phyloP scores from a whole-genome alignment of 441 rosid genomes.

The Erodium chrysanthum region DNA sequence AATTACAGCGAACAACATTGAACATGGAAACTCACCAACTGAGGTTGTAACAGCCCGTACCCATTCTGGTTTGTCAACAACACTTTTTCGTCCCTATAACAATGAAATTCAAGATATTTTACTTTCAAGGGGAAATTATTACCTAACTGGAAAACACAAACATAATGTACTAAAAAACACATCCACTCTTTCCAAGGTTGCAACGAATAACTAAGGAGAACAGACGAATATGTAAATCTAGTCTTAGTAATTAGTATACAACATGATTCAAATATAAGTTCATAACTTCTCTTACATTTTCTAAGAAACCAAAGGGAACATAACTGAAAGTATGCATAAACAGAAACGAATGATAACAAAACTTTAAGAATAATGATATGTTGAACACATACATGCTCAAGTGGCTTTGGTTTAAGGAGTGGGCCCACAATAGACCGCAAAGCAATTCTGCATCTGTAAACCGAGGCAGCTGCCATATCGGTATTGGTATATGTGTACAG shows the following conservation, averaged over 20 bases:
- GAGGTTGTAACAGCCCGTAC: conserved; percentile 33
- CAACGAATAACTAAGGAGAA: neutral
- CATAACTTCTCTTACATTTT: neutral
- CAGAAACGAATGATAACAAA: neutral
- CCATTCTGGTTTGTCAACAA: conserved; percentile 20
- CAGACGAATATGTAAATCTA: neutral
- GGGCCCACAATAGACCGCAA: conserved; percentile 27
- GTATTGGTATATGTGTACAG: no score
- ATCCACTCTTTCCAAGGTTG: neutral
- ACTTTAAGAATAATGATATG: neutral
- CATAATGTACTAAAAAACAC: neutral
- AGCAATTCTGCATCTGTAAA: conserved; percentile 27
- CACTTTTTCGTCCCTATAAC: conserved; percentile 31
- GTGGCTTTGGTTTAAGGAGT: conserved; percentile 23
- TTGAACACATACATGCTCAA: conserved; percentile 21
- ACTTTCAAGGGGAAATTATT: neutral
- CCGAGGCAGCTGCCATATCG: neutral
- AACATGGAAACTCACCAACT: conserved; percentile 26
- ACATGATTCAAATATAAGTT: neutral
- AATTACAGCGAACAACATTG: neutral
- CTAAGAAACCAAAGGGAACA: neutral
- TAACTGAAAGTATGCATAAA: no score
- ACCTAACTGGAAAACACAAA: conserved; percentile 10
- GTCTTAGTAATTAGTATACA: neutral
- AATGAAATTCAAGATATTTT: neutral